A percentile compares a stretch with the other conserved stretches of the same genome.
Conservation (phyloP, 805 yeast species). For the Candida sithepensis region DNA sequence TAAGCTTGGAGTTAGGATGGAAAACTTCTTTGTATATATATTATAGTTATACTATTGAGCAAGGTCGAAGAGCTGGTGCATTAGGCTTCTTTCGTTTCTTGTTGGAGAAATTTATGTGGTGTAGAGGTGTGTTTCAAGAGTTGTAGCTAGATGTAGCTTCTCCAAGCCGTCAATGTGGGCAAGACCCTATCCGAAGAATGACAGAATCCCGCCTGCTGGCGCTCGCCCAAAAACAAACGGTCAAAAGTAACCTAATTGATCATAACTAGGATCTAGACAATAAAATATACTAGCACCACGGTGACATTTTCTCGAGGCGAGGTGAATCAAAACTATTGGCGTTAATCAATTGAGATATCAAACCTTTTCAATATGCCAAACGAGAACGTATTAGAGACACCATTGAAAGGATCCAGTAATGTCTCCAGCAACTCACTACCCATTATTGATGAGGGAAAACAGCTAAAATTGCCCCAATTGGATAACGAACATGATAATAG, state of each 20-base stretch:
- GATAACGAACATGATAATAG: slow-evolving; percentile 1
- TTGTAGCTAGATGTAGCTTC: too few relatives aligned
- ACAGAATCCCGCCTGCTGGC: neutral
- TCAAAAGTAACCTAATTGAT: too few relatives aligned
- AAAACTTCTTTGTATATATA: too few relatives aligned
- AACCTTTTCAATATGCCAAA: neutral
- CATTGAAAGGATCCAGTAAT: neutral
- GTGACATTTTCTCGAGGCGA: neutral
- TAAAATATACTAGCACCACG: too few relatives aligned
- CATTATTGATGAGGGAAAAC: slow-evolving; percentile 9
- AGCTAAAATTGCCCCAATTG: slow-evolving; percentile 3
- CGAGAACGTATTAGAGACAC: neutral
- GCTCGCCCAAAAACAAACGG: neutral
- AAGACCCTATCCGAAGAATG: neutral
- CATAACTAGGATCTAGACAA: too few relatives aligned
- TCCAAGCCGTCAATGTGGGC: too few relatives aligned
- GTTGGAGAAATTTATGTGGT: too few relatives aligned
- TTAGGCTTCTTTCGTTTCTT: too few relatives aligned
- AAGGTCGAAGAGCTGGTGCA: too few relatives aligned
- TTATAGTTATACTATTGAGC: too few relatives aligned
- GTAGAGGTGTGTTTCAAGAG: too few relatives aligned
- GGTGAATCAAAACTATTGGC: neutral
- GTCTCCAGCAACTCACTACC: slow-evolving; percentile 3
- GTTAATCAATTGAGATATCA: neutral
- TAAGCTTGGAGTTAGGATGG: too few relatives aligned